Evolutionary conservation across 2,329 filamentous ascomycete species (phyloP).

Genomic region (Fusarium fracticaudum): DNA sequence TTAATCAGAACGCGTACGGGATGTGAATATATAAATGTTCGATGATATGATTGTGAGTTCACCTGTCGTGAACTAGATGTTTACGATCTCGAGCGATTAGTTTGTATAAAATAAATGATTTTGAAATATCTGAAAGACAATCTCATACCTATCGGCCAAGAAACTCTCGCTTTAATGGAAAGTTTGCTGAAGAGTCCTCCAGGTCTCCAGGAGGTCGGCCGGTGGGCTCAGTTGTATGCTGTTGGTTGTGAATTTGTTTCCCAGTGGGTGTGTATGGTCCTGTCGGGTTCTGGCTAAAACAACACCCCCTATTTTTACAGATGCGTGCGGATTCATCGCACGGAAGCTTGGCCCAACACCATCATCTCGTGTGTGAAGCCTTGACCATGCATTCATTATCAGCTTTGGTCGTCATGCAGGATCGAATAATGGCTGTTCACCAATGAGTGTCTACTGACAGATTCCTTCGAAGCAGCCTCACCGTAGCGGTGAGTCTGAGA

Average conservation of each 20-base stretch:
- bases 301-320: conserved; percentile 13
- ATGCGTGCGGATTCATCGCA: background rate
- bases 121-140: background rate
- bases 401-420: background rate
- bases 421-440: background rate
- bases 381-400: background rate
- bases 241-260: background rate
- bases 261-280: background rate
- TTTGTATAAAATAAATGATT: background rate
- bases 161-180: background rate
- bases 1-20: background rate
- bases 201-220: background rate
- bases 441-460: background rate
- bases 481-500: conserved; percentile 6
- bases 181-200: background rate
- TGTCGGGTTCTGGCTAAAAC: background rate
- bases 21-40: background rate
- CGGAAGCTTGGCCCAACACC: background rate
- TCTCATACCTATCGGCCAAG: background rate
- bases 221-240: background rate
- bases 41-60: background rate
- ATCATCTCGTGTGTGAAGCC: background rate
- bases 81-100: too few species aligned
- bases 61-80: background rate
- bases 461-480: background rate